These are phyloP conservation scores for Ramalina intermedia DNA, from an alignment of 495 filamentous ascomycete species.

Conservation along the genomic window DNA sequence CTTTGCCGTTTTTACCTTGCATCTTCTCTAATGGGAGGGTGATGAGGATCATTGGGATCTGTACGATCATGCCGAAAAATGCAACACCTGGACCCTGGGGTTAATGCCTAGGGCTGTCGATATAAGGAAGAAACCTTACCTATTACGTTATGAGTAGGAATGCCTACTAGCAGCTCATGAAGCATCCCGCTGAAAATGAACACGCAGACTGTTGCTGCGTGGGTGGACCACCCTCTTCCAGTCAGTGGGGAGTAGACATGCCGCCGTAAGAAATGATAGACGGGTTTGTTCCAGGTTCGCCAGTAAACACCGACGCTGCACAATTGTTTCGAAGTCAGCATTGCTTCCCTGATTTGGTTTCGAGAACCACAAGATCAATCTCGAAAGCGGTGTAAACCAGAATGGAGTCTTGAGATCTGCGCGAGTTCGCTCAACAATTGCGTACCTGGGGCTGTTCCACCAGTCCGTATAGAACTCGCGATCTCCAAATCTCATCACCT, in stretches of 20 bases:
- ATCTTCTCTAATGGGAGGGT: constrained; percentile 68
- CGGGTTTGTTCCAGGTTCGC: constrained; percentile 94
- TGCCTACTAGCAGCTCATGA: constrained; percentile 84
- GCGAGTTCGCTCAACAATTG: no score
- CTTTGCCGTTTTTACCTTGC: constrained; percentile 52
- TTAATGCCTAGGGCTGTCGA: neutral
- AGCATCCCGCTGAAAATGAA: constrained; percentile 77
- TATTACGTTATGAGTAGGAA: constrained; percentile 91
- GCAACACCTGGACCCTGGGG: constrained; percentile 51
- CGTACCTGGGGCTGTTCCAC: constrained; percentile 65
- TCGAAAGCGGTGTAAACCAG: no score
- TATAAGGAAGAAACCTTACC: constrained; percentile 33
- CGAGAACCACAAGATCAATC: no score
- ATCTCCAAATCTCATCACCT: constrained; percentile 81
- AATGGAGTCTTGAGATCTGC: no score
- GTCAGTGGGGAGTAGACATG: constrained; percentile 82
- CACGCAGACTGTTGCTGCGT: constrained; percentile 55
- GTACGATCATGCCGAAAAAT: constrained; percentile 84
- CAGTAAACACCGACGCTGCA: constrained; percentile 70
- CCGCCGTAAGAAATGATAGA: constrained; percentile 87
- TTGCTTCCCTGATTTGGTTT: no score
- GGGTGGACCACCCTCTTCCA: constrained; percentile 59
- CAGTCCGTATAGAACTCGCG: constrained; percentile 91
- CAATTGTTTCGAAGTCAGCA: no score
- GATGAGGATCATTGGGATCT: constrained; percentile 73